phyloP scores from a whole-genome alignment of 1,139 yeast species.

The Kodamaea alishanica region DNA sequence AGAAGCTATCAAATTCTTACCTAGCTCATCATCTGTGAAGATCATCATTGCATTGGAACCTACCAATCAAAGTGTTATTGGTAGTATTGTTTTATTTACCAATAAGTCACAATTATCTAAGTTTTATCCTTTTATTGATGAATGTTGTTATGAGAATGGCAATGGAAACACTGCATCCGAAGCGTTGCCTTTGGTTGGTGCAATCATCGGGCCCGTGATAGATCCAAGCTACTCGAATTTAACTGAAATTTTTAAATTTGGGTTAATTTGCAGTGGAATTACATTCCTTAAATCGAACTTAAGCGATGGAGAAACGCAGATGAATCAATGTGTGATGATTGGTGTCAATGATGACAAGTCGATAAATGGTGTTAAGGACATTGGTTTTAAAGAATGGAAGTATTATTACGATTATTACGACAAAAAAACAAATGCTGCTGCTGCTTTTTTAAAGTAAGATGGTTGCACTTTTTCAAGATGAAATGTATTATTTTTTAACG shows the following conservation, averaged over 20 bases:
- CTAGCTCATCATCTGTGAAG: conserved; percentile 26
- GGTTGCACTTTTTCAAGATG: not conserved
- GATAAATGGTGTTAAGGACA: conserved; percentile 35
- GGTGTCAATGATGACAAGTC: conserved; percentile 40
- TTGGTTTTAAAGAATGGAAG: conserved; percentile 44
- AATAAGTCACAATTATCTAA: conserved; percentile 44
- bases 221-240: conserved; percentile 55
- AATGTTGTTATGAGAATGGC: conserved; percentile 17
- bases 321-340: conserved; percentile 36
- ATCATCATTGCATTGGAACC: conserved; percentile 59
- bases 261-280: conserved; percentile 58
- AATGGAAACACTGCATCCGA: conserved; percentile 1
- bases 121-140: conserved; percentile 51
- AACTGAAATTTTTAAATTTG: conserved; percentile 53
- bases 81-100: conserved; percentile 53
- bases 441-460: conserved; percentile 2
- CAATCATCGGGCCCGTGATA: conserved; percentile 54
- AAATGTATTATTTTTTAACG: not conserved
- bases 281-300: conserved; percentile 45
- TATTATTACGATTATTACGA: conserved; percentile 39
- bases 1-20: conserved; percentile 20
- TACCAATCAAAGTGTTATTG: conserved; percentile 50
- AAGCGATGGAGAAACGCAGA: conserved; percentile 22
- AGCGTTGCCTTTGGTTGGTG: conserved; percentile 37
- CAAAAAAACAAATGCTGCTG: conserved; percentile 13